Conservation (phyloP, 768 basidiomycete genomes). For the Pleurotus eryngii region DNA sequence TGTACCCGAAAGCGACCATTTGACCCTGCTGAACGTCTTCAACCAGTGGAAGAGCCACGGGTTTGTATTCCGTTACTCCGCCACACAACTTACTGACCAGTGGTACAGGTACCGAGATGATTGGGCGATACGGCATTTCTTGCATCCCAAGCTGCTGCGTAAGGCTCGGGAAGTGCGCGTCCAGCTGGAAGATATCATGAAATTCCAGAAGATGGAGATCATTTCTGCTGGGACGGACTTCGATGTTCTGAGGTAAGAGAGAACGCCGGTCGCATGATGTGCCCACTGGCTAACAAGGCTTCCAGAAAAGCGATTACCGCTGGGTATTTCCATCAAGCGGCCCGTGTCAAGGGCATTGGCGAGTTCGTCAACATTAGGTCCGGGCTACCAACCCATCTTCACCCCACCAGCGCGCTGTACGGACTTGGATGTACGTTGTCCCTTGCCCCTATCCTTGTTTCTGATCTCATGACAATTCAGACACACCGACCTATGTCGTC, state of each 20-base stretch:
- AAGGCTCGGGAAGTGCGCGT: constrained; percentile 94
- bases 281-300: not conserved
- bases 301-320: constrained; percentile 92
- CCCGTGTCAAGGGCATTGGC: constrained; percentile 96
- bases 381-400: constrained; percentile 90
- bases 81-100: not conserved
- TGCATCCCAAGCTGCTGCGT: constrained; percentile 92
- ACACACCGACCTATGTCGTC: constrained; percentile 93
- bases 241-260: constrained; percentile 69
- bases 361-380: constrained; percentile 98
- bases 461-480: constrained; percentile 34
- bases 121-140: constrained; percentile 92
- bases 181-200: constrained; percentile 99
- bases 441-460: constrained; percentile 1
- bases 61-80: constrained; percentile 39
- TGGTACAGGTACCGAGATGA: constrained; percentile 78
- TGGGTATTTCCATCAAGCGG: constrained; percentile 99
- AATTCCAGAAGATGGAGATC: constrained; percentile 94
- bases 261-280: not conserved
- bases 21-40: constrained; percentile 94
- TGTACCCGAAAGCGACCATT: constrained; percentile 96
- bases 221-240: constrained; percentile 93
- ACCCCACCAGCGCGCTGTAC: constrained; percentile 95
- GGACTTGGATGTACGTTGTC: constrained; percentile 83
- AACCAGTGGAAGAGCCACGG: constrained; percentile 97